Conservation (phyloP, 2,329 filamentous ascomycete species). For the Fusarium pininemorale region DNA sequence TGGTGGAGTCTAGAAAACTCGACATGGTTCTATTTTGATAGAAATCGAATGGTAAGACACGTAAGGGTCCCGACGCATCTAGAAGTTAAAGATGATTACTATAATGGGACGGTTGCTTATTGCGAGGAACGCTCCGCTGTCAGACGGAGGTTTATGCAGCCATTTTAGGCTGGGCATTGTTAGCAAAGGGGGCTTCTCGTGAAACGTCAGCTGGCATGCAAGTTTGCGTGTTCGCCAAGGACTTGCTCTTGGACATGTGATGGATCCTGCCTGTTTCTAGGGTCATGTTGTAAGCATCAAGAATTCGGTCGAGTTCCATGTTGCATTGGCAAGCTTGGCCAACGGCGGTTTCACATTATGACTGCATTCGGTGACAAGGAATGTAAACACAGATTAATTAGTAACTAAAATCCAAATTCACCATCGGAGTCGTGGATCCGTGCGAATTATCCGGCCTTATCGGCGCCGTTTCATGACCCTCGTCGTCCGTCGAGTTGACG, state of each 20-base stretch:
- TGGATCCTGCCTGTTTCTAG: too few species aligned
- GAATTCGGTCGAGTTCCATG: not conserved
- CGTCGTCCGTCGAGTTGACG: constrained; percentile 28
- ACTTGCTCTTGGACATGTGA: not conserved
- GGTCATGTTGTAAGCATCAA: not conserved
- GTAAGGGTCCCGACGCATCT: not conserved
- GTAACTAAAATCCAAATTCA: constrained; percentile 70
- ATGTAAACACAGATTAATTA: constrained; percentile 46
- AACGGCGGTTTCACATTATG: too few species aligned
- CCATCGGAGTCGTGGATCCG: constrained; percentile 65
- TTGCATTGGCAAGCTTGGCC: not conserved
- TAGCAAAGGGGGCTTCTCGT: not conserved
- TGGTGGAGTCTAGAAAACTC: not conserved
- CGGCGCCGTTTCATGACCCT: not conserved
- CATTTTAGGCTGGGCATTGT: not conserved
- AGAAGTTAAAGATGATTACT: not conserved
- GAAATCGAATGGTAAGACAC: not conserved
- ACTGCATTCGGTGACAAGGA: not conserved
- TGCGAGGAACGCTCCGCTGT: not conserved
- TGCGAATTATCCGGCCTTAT: constrained; percentile 48
- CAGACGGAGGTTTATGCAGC: not conserved
- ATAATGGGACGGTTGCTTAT: accelerated
- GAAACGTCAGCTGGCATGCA: not conserved
- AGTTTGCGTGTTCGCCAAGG: not conserved
- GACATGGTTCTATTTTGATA: accelerated